Evolutionary conservation across 2,329 filamentous ascomycete genomes (phyloP), one percentile per base, ranked within the genome.

Genomic region (Colletotrichum costaricense): DNA sequence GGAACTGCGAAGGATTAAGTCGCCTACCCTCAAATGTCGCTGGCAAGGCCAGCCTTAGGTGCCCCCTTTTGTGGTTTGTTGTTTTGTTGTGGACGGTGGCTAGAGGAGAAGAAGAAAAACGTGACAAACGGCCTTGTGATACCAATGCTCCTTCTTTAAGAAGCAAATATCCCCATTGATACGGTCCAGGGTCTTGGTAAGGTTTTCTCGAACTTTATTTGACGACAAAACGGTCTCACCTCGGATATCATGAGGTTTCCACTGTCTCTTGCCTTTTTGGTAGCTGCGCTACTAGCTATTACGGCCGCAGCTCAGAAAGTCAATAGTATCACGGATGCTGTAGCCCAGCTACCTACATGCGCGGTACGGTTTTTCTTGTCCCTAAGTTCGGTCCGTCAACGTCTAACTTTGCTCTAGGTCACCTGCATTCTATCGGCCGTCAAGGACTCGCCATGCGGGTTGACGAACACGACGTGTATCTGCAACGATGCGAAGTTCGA

Each of bases 341-440:
- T 79, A 19, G 49, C 75, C 8, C 49, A 69, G 19, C 73, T 82
- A 46, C 81, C 80, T 0, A 22, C 74, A 6, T 82, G 81, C 76
- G 79, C 81, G 28, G 81, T 82, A 74, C 66, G 80, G 35, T 19
- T 11, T 14, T 11, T 46, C 9, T 16, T 22, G 6, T 12, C 49
- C 22, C 26, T 14, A 16, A 14, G 22, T 57, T n/a, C 9, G 11
- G 11, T 8, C n/a, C 5, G 28, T 5, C 7, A 7, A n/a, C 62
- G 11, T 19, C 56, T 65, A 57, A 67, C 35, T 22, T 42, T 3
- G n/a, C 49, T 28, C 19, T 35, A 74, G 69, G 59, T 64, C 24
- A 57, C 59, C 5, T 74, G 69, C 14, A 63, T 69, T 14, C 35
- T 73, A 9, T 69, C 69, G 4, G 60, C 69, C 11, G 42, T 64